Evolutionary conservation across 306 rosid species (phyloP), one percentile per base, ranked within the genome.

Genomic region (Dryas octopetala): DNA sequence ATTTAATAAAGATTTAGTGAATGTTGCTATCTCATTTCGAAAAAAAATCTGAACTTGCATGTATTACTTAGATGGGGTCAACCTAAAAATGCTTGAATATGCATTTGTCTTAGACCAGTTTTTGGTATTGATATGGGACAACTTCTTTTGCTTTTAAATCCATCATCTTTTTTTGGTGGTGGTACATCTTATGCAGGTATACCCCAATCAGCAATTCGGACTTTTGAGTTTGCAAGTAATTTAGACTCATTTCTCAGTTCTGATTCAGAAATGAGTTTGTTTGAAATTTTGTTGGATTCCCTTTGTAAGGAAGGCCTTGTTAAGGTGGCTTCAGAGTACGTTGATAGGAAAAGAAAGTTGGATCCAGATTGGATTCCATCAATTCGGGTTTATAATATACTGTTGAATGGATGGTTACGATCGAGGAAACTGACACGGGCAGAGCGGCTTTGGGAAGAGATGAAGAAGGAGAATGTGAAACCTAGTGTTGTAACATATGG

Each of bases 401-500:
- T 89, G 72, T 76, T 86, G 77, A 86, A 91, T 79, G 97, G 97
- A 76, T 91, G 97, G 95, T 91, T 89, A 77, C 90, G 93, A 44
- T 80, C 88, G 1, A 87, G 97, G 90, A 87, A 89, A 73, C 91
- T 90, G 76, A 91, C 87, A 68, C 85, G 75, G n/a, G 97, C 91
- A 7, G 97, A 90, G 84, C 84, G 78, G 81, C 86, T 95, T 44
- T 95, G 97, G 97, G 66, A 14, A 71, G 95, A 86, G 89, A 90
- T 90, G 97, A 95, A 82, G 81, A 79, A 77, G 79, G 90, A 86
- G 74, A 86, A 86, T 72, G 81, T 95, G 80, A 87, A 61, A 66
- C 93, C 95, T 5, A 88, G 76, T 81, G 91, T 94, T 73, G 97
- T 89, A 78, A 95, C 97, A n/a, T 95, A 95, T 74, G 97, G 97